Base-by-base conservation (phyloP, 2,329 filamentous ascomycete species). In the Ophiostoma pallidulum region DNA sequence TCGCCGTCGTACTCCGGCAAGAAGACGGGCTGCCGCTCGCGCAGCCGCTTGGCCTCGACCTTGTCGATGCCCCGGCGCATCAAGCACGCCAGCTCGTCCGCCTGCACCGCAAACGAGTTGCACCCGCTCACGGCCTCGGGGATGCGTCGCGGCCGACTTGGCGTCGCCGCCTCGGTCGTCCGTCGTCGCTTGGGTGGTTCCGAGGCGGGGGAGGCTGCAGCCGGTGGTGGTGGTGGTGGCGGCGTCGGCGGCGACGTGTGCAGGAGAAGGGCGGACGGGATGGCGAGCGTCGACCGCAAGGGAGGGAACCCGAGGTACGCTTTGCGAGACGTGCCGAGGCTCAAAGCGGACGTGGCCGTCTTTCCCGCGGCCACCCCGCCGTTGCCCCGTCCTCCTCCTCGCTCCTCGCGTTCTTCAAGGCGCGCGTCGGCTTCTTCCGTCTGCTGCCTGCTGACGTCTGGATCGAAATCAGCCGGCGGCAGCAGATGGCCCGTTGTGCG, bases 21-120 rank as follows among this genome's bases (percentile, higher is more conserved):
- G 8, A 37, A 33, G 3, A n/a, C 9, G 59, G 48, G 7, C 2
- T 72, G 70, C 67, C 67, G 70, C 31, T 56, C 59, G 43, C 53
- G 57, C 18, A 67, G 62, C 52, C 71, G 63, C 50, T 64, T 66
- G 14, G 72, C 54, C 58, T 77, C 73, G 3, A 67, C 35, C 55
- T 64, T 66, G 24, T 69, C 61, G 20, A 77, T 55, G 54, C 74
- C 75, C 37, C 67, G 64, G 31, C 67, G 64, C 71, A 78, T 75
- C 49, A 73, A 56, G 14, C 39, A 56, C 0, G 64, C 65, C n/a
- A 79, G 58, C 56, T 74, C 70, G 3, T 55, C 45, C 0, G 75
- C 71, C 57, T 78, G 75, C 1, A 59, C 53, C 33, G 60, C 57
- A 48, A 76, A 73, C 13, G 59, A 70, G 57, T 77, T 71, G 8